phyloP scores from a whole-genome alignment of 768 basidiomycete genomes.

The Coprinopsis strossmayeri region DNA sequence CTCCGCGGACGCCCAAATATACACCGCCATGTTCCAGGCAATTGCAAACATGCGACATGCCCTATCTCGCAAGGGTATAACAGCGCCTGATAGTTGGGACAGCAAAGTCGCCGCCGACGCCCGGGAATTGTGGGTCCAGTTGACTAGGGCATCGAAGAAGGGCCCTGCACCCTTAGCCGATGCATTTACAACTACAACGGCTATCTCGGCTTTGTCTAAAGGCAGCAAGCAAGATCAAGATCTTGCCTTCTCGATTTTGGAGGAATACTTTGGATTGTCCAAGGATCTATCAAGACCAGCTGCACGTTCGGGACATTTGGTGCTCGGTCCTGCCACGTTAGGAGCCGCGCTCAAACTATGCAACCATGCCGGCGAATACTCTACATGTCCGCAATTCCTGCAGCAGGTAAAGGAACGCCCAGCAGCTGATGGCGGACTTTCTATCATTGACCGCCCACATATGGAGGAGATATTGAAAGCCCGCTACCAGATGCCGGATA shows the following conservation, averaged over 20 bases:
- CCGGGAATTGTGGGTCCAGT: conserved; percentile 63
- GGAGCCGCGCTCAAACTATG: conserved; percentile 52
- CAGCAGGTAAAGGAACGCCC: conserved; percentile 50
- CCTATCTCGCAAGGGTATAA: conserved; percentile 19
- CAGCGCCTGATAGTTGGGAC: conserved; percentile 18
- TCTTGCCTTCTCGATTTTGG: conserved; percentile 59
- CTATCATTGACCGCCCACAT: conserved; percentile 45
- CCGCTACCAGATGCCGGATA: conserved; percentile 34
- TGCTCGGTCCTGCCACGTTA: conserved; percentile 42
- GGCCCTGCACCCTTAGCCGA: conserved; percentile 44
- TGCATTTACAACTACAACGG: conserved; percentile 41
- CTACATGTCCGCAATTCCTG: conserved; percentile 49
- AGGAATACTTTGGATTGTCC: conserved; percentile 56
- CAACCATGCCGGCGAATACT: conserved; percentile 37
- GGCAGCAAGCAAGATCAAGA: conserved; percentile 55
- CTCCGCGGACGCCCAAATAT: conserved; percentile 55
- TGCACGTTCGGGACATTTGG: conserved; percentile 29
- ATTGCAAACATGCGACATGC: conserved; percentile 18
- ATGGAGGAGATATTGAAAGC: conserved; percentile 59
- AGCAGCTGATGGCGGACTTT: conserved; percentile 26
- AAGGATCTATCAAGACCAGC: conserved; percentile 35
- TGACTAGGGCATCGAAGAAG: conserved; percentile 46
- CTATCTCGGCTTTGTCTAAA: conserved; percentile 47
- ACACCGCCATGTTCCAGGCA: conserved; percentile 60
- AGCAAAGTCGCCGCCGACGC: conserved; percentile 57